Base-by-base conservation (phyloP, 495 filamentous ascomycete species). In the Eremomyces bilateralis region DNA sequence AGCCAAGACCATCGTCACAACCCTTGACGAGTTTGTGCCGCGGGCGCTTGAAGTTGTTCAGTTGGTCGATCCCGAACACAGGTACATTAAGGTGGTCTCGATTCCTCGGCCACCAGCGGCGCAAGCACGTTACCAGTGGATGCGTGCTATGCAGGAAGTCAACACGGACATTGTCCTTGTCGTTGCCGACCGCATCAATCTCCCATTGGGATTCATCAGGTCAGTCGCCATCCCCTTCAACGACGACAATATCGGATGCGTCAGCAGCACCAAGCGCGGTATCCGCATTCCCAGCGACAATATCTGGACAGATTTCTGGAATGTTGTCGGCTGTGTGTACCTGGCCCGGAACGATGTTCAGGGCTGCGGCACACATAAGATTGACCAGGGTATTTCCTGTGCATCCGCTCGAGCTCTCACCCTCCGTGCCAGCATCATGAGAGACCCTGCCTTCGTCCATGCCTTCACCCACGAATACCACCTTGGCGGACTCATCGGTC, bases 381-480 rank as follows among this genome's bases (percentile, higher is more conserved):
- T 52, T 21, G 49, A 52, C 28, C 41, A 46, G 20, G 40, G 37
- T 0, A 17, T 52, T 17, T 49, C 41, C 17, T 38, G 10, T 21
- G 41, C 39, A 11, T 44, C 41, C 3, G 41, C 35, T 2, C 27
- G 49, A 16, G 38, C 41, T 24, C 10, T 37, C 15, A 37, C 47
- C 13, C 45, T 36, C 22, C 43, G 41, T 1, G 40, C 49, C 17
- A n/a, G 20, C 13, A 49, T 52, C 31, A 28, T 45, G 10, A 13
- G 36, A 36, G 36, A 30, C 29, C 30, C 37, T 1, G 42, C 35
- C 4, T 42, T 50, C 37, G 33, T 21, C 29, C 3, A 69, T 18
- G 71, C 63, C 20, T 81, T 81, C 52, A 69, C 69, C 29, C 73
- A 72, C 37, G 78, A 83, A 45, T 62, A 64, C 28, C 80, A 71